Conservation (phyloP, 169 alveolate genomes). For the Cyclospora cayetanensis region DNA sequence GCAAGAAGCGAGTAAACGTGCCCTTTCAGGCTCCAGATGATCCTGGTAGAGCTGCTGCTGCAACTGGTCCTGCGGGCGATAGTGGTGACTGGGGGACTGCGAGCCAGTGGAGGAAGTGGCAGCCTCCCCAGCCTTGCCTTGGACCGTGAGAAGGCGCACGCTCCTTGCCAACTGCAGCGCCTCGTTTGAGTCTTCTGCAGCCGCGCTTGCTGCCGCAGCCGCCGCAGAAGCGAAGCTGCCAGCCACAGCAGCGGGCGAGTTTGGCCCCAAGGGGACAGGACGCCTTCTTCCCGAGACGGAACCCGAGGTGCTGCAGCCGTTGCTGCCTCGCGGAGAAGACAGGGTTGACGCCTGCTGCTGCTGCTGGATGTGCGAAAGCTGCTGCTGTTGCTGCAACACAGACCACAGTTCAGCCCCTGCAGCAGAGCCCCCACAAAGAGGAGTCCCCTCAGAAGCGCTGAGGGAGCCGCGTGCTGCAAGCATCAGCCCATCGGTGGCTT, state of each 20-base stretch:
- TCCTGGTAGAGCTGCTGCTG: background rate
- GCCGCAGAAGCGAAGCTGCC: background rate
- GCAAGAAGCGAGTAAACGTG: slow-evolving; percentile 22
- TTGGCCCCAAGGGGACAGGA: background rate
- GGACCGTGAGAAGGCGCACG: background rate
- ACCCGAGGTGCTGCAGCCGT: background rate
- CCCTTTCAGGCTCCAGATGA: background rate
- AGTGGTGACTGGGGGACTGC: background rate
- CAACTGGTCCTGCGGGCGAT: background rate
- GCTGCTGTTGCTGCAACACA: slow-evolving; percentile 1
- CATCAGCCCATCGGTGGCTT: background rate
- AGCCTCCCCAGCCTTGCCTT: background rate
- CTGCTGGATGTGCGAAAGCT: no score
- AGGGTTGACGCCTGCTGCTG: slow-evolving; percentile 4
- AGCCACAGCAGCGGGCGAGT: slow-evolving; percentile 7
- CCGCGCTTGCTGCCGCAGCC: slow-evolving; percentile 19
- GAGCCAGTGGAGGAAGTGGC: background rate
- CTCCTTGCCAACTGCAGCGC: background rate
- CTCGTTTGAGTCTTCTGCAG: background rate
- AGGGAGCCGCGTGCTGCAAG: background rate
- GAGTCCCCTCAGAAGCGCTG: background rate
- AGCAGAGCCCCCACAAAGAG: background rate
- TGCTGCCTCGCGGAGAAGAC: slow-evolving; percentile 22
- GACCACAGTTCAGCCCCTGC: background rate
- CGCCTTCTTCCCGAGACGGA: background rate